These are phyloP conservation scores for Cicer chorassanicum DNA, from an alignment of 306 rosid genomes.

Conservation along the genomic window DNA sequence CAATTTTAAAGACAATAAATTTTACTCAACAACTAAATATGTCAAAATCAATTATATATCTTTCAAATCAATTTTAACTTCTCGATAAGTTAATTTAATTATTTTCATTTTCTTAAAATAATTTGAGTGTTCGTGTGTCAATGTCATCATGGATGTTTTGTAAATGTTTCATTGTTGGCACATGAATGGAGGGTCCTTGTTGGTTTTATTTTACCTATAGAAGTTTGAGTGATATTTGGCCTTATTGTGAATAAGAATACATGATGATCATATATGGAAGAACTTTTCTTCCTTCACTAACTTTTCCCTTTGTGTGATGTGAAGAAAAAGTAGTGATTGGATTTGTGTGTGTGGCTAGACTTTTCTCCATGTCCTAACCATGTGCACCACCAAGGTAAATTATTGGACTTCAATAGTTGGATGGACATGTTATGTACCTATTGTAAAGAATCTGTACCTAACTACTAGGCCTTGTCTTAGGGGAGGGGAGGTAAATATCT, in stretches of 20 bases:
- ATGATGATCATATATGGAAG: conserved; percentile 43
- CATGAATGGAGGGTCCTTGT: conserved; percentile 51
- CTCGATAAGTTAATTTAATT: no score
- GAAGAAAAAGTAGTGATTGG: conserved; percentile 38
- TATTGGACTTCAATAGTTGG: conserved; percentile 46
- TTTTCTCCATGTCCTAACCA: conserved; percentile 59
- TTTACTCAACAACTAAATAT: no score
- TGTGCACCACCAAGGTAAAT: conserved; percentile 50
- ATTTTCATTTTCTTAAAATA: no score
- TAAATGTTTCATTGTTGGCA: conserved; percentile 8
- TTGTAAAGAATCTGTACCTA: conserved; percentile 49
- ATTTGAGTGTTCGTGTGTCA: no score
- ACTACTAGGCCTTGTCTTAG: neutral
- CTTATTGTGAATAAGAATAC: conserved; percentile 38
- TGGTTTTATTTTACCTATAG: conserved; percentile 27
- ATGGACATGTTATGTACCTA: conserved; percentile 26
- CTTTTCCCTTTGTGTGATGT: conserved; percentile 21
- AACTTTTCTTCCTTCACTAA: conserved; percentile 31
- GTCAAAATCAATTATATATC: no score
- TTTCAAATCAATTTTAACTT: no score
- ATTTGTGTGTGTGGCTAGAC: conserved; percentile 15
- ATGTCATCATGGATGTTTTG: no score
- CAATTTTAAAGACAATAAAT: no score
- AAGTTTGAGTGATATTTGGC: conserved; percentile 45
- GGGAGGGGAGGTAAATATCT: neutral